Conservation (phyloP, 805 yeast genomes). For the Clavispora santaluciae region DNA sequence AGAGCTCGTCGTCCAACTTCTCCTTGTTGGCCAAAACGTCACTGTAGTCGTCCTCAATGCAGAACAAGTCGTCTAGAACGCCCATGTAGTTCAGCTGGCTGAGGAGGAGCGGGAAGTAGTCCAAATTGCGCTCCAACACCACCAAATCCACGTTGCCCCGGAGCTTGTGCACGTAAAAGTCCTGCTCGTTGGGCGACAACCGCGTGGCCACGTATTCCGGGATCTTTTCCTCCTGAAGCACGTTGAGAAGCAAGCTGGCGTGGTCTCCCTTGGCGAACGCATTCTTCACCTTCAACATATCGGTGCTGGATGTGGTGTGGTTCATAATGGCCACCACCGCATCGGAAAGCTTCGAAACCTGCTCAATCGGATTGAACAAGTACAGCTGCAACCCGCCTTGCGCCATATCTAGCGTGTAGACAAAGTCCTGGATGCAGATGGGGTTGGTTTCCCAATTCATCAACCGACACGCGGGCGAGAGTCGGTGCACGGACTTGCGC, state of each 20-base stretch:
- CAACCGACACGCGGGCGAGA: constrained; percentile 39
- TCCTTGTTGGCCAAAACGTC: constrained; percentile 7
- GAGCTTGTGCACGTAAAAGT: constrained; percentile 29
- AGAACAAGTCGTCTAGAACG: constrained; percentile 66
- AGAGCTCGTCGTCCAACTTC: constrained; percentile 44
- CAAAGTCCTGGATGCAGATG: constrained; percentile 32
- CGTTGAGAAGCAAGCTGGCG: constrained; percentile 44
- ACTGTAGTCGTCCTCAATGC: constrained; percentile 36
- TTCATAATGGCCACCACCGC: constrained; percentile 45
- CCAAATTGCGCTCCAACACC: constrained; percentile 74
- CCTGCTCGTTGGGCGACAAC: constrained; percentile 33
- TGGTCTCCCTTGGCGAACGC: constrained; percentile 56
- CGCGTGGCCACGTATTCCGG: constrained; percentile 33
- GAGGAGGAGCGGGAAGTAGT: constrained; percentile 63
- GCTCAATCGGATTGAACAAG: constrained; percentile 39
- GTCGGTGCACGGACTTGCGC: constrained; percentile 11
- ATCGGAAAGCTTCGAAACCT: constrained; percentile 45
- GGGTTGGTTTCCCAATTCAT: constrained; percentile 44
- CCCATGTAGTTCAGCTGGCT: constrained; percentile 83
- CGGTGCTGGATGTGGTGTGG: constrained; percentile 20
- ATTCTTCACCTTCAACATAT: constrained; percentile 45
- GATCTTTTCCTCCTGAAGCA: constrained; percentile 29
- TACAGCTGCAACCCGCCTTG: constrained; percentile 40
- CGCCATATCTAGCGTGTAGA: constrained; percentile 38
- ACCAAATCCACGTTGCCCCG: constrained; percentile 63